A percentile compares a stretch with the other conserved stretches of the same genome.
Evolutionary conservation across 148 eudicot genomes (phyloP).

Genomic region (Heliosperma pusillum): DNA sequence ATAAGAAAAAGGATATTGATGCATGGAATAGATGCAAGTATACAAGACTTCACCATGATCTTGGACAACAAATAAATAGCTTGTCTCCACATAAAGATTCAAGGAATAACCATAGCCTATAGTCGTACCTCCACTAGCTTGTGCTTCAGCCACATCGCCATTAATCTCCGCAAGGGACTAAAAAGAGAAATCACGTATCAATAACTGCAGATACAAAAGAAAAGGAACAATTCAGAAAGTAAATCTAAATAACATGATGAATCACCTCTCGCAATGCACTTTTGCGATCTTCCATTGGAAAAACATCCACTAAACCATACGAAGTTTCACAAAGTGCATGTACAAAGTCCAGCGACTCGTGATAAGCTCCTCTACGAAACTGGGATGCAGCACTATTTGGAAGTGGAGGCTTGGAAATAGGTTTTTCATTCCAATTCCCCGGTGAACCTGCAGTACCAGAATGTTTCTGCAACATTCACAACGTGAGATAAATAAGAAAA

Average conservation of each 20-base stretch:
- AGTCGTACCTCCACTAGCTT: slow-evolving; percentile 81
- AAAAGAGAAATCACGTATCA: slow-evolving; percentile 30
- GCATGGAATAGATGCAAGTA: neutral
- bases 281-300: slow-evolving; percentile 95
- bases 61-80: neutral
- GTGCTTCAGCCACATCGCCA: slow-evolving; percentile 66
- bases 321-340: slow-evolving; percentile 92
- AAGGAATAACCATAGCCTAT: neutral
- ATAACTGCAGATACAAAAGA: slow-evolving; percentile 17
- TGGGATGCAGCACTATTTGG: slow-evolving; percentile 64
- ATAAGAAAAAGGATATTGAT: neutral
- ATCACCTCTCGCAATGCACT: slow-evolving; percentile 88
- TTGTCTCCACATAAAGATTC: neutral
- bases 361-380: slow-evolving; percentile 92
- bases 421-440: slow-evolving; percentile 50
- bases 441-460: slow-evolving; percentile 51
- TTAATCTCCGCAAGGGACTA: slow-evolving; percentile 97
- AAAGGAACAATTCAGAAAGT: neutral
- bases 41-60: slow-evolving; percentile 3
- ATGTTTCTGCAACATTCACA: slow-evolving; percentile 44
- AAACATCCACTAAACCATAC: slow-evolving; percentile 89
- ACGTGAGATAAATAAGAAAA: slow-evolving; percentile 2
- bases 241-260: slow-evolving; percentile 9
- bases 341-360: slow-evolving; percentile 92
- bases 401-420: slow-evolving; percentile 76